These are phyloP conservation scores for Thermochaetoides thermophila DNA, from an alignment of 495 filamentous ascomycete genomes.

Conservation along the genomic window DNA sequence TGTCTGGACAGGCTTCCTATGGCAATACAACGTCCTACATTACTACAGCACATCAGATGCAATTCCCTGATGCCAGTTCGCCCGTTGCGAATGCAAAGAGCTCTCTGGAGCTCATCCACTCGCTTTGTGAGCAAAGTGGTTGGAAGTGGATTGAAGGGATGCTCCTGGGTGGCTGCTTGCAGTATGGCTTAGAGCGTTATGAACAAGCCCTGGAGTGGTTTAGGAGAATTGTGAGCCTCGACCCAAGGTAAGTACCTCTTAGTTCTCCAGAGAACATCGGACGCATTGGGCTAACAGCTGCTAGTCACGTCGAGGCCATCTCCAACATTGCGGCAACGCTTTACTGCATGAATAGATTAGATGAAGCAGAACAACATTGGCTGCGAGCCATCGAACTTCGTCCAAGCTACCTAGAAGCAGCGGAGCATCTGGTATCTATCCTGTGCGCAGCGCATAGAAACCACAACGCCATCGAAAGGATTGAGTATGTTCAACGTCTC, in stretches of 20 bases:
- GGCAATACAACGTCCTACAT: too few relatives aligned
- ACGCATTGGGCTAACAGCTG: slow-evolving; percentile 14
- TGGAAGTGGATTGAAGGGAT: slow-evolving; percentile 97
- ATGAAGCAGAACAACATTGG: slow-evolving; percentile 84
- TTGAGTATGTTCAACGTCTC: slow-evolving; percentile 72
- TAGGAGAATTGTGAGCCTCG: slow-evolving; percentile 63
- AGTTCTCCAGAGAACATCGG: background rate
- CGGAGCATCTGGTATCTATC: slow-evolving; percentile 86
- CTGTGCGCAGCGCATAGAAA: slow-evolving; percentile 69
- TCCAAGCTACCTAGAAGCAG: slow-evolving; percentile 89
- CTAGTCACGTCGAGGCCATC: slow-evolving; percentile 83
- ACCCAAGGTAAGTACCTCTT: slow-evolving; percentile 47
- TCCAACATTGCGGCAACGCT: slow-evolving; percentile 86
- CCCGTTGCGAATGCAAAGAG: slow-evolving; percentile 47
- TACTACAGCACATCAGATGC: too few relatives aligned
- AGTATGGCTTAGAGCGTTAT: slow-evolving; percentile 84
- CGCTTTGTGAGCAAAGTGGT: slow-evolving; percentile 68
- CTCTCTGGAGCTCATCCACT: slow-evolving; percentile 65
- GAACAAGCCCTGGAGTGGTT: slow-evolving; percentile 82
- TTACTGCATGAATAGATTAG: slow-evolving; percentile 63
- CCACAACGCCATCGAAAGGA: slow-evolving; percentile 76
- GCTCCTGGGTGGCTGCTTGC: slow-evolving; percentile 79
- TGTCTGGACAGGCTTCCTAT: too few relatives aligned
- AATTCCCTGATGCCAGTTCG: too few relatives aligned
- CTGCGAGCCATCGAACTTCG: slow-evolving; percentile 63